A percentile compares a stretch with the other conserved stretches of the same genome.
Conservation (phyloP, 768 basidiomycete species). For the Cystobasidium ongulense region DNA sequence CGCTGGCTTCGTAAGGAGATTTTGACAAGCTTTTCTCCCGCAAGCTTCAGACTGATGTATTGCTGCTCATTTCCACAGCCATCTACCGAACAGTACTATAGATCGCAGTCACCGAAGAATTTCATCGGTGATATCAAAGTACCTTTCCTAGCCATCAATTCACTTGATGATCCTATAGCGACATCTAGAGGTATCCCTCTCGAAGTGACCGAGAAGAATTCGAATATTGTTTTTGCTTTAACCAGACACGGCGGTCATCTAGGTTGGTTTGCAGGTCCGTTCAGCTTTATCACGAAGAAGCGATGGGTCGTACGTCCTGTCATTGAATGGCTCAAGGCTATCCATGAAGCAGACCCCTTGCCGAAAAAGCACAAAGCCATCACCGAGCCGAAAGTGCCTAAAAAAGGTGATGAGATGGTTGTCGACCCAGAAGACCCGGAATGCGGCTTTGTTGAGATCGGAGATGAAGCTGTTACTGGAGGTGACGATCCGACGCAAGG, state of each 20-base stretch:
- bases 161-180: conserved; percentile 71
- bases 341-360: conserved; percentile 28
- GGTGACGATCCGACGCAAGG: conserved; percentile 7
- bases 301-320: conserved; percentile 66
- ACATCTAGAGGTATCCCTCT: conserved; percentile 48
- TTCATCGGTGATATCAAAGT: conserved; percentile 57
- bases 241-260: conserved; percentile 66
- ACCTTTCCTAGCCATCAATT: conserved; percentile 67
- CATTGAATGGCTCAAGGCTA: conserved; percentile 57
- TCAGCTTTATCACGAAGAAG: conserved; percentile 29
- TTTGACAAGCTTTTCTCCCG: neutral
- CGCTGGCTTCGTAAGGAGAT: conserved; percentile 48
- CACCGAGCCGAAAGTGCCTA: neutral
- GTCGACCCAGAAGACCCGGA: conserved; percentile 8
- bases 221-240: conserved; percentile 55
- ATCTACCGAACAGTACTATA: conserved; percentile 51
- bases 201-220: conserved; percentile 34
- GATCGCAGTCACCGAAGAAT: conserved; percentile 55
- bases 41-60: neutral
- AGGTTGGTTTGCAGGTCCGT: conserved; percentile 58
- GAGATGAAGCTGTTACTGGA: conserved; percentile 8
- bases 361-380: conserved; percentile 19
- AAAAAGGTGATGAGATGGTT: conserved; percentile 31
- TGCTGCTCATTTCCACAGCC: conserved; percentile 48
- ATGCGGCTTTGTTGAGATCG: conserved; percentile 19